Evolutionary conservation across 768 basidiomycete genomes (phyloP).

Genomic region (Phallus indusiatus): DNA sequence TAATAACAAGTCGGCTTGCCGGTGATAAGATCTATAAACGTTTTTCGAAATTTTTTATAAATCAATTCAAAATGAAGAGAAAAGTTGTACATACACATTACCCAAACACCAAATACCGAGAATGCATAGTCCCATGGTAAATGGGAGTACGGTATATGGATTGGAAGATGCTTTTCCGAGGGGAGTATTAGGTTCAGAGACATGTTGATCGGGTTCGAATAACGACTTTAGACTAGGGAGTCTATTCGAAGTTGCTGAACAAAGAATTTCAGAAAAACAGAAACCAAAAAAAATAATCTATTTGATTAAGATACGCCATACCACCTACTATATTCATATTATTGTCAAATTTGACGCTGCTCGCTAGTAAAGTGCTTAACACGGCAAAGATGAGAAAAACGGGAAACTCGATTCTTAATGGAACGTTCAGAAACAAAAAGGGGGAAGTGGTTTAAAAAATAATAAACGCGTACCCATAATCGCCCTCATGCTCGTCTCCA

Average conservation of each 20-base stretch:
- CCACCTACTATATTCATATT: neutral
- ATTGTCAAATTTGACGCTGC: conserved; percentile 46
- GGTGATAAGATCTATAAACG: conserved; percentile 40
- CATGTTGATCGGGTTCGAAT: neutral
- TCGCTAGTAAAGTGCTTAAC: conserved; percentile 46
- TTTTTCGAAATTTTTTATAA: too few species aligned
- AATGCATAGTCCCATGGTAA: neutral
- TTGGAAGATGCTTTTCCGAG: conserved; percentile 3
- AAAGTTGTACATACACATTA: conserved; percentile 3
- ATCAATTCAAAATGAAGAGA: too few species aligned
- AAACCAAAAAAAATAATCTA: neutral
- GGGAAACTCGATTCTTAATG: conserved; percentile 56
- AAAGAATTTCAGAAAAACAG: neutral
- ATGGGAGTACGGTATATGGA: conserved; percentile 2
- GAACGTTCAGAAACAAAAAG: neutral
- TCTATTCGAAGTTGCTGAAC: neutral
- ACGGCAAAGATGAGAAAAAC: conserved; percentile 44
- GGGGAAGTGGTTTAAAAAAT: neutral
- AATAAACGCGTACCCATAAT: conserved; percentile 1
- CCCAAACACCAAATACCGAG: neutral
- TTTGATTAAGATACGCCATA: neutral
- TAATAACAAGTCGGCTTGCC: conserved; percentile 67
- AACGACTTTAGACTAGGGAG: neutral
- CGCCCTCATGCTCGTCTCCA: conserved; percentile 26
- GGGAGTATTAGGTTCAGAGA: neutral